A percentile compares a stretch with the other conserved stretches of the same genome.
phyloP scores from a whole-genome alignment of 2,329 filamentous ascomycete species.

The Canariomyces notabilis region DNA sequence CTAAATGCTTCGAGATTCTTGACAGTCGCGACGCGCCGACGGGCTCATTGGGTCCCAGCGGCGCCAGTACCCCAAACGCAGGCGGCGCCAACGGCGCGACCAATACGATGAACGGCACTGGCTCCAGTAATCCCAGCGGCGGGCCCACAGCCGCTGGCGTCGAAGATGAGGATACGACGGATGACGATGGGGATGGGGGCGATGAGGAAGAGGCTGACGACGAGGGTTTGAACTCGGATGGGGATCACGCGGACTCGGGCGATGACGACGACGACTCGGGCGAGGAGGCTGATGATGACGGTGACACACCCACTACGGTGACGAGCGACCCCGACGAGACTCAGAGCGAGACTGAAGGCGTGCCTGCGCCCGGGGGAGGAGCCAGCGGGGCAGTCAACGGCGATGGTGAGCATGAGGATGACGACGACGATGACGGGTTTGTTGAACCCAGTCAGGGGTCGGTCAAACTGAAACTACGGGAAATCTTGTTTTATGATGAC shows the following conservation, averaged over 20 bases:
- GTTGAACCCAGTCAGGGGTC: slow-evolving; percentile 41
- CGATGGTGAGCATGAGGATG: slow-evolving; percentile 33
- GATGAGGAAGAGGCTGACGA: slow-evolving; percentile 38
- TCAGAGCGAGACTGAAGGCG: slow-evolving; percentile 28
- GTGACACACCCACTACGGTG: slow-evolving; percentile 20
- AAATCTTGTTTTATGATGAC: slow-evolving; percentile 82
- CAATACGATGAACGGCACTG: slow-evolving; percentile 1
- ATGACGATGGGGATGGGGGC: slow-evolving; percentile 39
- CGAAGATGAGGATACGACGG: slow-evolving; percentile 12
- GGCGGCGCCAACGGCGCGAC: neutral
- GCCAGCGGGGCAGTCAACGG: slow-evolving; percentile 14
- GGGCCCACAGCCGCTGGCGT: neutral
- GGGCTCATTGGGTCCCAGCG: slow-evolving; percentile 12
- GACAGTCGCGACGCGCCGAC: slow-evolving; percentile 50
- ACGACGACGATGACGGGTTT: slow-evolving; percentile 45
- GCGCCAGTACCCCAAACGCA: slow-evolving; percentile 17
- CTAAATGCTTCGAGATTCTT: slow-evolving; percentile 77
- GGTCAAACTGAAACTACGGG: slow-evolving; percentile 57
- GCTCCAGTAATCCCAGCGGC: neutral
- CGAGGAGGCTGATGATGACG: slow-evolving; percentile 33
- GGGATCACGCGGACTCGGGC: too few species aligned
- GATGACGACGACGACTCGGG: slow-evolving; percentile 41
- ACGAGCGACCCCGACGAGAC: slow-evolving; percentile 28
- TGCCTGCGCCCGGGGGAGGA: slow-evolving; percentile 17
- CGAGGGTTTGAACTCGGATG: slow-evolving; percentile 35